phyloP scores from a whole-genome alignment of 2,329 filamentous ascomycete genomes.

The Colletotrichum limetticola region DNA sequence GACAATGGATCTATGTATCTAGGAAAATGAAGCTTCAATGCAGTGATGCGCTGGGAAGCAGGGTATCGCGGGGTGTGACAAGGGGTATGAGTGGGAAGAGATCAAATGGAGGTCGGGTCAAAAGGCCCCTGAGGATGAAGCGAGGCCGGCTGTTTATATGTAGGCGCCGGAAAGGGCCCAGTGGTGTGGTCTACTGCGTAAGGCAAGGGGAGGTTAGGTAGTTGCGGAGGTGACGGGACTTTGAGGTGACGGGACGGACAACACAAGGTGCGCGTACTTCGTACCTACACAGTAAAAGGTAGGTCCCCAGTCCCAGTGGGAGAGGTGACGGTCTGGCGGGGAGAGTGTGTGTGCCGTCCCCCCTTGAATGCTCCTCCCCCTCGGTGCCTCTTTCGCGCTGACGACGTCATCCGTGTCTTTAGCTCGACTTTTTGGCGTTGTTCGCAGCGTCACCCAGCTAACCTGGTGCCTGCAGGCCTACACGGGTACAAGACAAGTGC shows the following conservation, averaged over 20 bases:
- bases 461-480: constrained; percentile 9
- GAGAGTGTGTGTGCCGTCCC: background rate
- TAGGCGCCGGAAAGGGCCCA: constrained; percentile 16
- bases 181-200: background rate
- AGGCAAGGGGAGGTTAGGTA: constrained; percentile 3
- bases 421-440: constrained; percentile 33
- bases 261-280: background rate
- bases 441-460: constrained; percentile 33
- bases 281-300: background rate
- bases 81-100: constrained; percentile 6
- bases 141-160: constrained; percentile 32
- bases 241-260: constrained; percentile 1
- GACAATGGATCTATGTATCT: background rate
- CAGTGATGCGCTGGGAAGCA: background rate
- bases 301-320: no score
- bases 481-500: background rate
- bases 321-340: constrained; percentile 5
- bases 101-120: constrained; percentile 15
- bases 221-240: constrained; percentile 33
- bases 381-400: constrained; percentile 34
- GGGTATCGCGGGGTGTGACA: constrained; percentile 29
- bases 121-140: constrained; percentile 1
- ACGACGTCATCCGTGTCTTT: constrained; percentile 36
- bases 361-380: constrained; percentile 1
- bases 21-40: background rate